Conservation (phyloP, 129 eudicot species). For the Glebionis coronaria region DNA sequence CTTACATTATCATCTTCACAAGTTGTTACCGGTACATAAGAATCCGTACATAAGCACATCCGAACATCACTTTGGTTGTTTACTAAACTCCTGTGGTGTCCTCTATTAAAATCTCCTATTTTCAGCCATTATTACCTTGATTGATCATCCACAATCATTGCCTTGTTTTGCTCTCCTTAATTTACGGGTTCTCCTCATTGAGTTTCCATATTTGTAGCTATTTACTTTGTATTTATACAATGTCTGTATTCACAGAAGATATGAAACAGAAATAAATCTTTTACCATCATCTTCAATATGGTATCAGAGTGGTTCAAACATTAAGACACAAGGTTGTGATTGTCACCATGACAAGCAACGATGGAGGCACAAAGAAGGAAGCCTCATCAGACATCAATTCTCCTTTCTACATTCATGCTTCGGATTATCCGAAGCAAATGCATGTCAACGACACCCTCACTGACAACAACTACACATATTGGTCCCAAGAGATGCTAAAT, state of each 20-base stretch:
- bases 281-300: neutral
- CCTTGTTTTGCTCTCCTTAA: neutral
- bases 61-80: too few species aligned
- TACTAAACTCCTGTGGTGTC: too few species aligned
- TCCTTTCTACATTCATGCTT: neutral
- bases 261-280: neutral
- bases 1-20: too few species aligned
- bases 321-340: neutral
- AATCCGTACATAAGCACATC: too few species aligned
- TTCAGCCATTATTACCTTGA: neutral
- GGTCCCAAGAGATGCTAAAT: neutral
- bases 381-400: neutral
- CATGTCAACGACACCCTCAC: too few species aligned
- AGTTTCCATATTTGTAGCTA: neutral
- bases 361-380: slow-evolving; percentile 12
- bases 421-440: neutral
- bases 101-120: slow-evolving; percentile 10
- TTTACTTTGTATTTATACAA: neutral
- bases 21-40: too few species aligned
- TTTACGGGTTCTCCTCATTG: neutral
- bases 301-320: slow-evolving; percentile 10
- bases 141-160: neutral
- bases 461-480: too few species aligned
- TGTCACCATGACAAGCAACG: slow-evolving; percentile 3
- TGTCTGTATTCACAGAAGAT: neutral